Evolutionary conservation across 1,284 basidiomycete genomes (phyloP), one percentile per base, ranked within the genome.

Genomic region (Apiotrichum siamense): DNA sequence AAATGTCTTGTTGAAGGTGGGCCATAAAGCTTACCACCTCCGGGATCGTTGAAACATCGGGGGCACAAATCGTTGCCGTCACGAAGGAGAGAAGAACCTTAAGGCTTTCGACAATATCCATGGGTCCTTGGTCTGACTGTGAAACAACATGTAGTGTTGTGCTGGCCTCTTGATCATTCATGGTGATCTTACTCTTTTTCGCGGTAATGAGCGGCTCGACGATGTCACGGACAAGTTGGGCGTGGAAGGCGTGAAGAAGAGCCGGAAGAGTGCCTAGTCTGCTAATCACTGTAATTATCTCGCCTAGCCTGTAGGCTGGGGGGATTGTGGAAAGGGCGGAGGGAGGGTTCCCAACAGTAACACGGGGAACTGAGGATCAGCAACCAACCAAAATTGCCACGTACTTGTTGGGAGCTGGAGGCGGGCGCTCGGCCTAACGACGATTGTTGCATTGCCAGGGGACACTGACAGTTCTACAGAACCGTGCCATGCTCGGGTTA

Each of bases 1-100:
- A 61, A 10, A 55, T 49, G 10, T 44, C 43, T 1, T 27, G 27
- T 13, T 49, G 55, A 4, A 63, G 18, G 5, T 35, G 42, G 1
- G 23, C 15, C 2, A 65, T 35, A 44, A 65, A 67, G 20, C 51
- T 51, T 23, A 56, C 50, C 23, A 62, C 54, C 40, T 61, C 61
- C 7, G 49, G 41, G 6, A 45, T 5, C 0, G 29, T 11, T 0
- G 44, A 7, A 4, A 50, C 3, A 12, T n/a, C n/a, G n/a, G n/a
- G n/a, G n/a, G 56, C 55, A 37, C 61, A 41, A 9, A 64, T 47
- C n/a, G 44, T 37, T 4, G 35, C 26, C 11, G 36, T 25, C 15
- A 64, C 46, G 44, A 65, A 64, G 0, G 53, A 17, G 9, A 66
- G 53, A 1, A 60, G 18, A 5, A 40, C 29, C n/a, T 49, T 47